Conservation (phyloP, 1,284 basidiomycete genomes). For the Cutaneotrichosporon dermatis region DNA sequence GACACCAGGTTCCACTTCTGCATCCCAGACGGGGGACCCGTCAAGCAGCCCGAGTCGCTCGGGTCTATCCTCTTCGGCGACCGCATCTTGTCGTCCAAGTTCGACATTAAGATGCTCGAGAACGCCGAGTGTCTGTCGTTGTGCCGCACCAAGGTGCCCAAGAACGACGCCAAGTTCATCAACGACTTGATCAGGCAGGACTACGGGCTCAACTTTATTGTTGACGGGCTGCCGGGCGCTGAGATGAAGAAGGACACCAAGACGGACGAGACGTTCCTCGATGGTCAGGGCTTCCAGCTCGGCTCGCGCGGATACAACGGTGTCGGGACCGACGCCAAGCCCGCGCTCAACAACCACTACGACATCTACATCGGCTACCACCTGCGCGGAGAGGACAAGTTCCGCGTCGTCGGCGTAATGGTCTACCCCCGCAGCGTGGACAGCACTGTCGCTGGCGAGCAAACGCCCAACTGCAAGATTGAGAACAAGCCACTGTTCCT, state of each 20-base stretch:
- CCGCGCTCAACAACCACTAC: slow-evolving; percentile 85
- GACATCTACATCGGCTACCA: slow-evolving; percentile 64
- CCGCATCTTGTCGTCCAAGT: slow-evolving; percentile 86
- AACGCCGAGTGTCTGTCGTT: slow-evolving; percentile 67
- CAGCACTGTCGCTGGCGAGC: slow-evolving; percentile 28
- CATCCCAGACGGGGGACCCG: slow-evolving; percentile 66
- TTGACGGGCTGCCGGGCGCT: slow-evolving; percentile 89
- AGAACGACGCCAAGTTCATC: slow-evolving; percentile 80
- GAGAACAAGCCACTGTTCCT: slow-evolving; percentile 56
- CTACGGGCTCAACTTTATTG: slow-evolving; percentile 90
- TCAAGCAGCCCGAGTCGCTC: slow-evolving; percentile 78
- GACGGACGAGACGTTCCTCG: slow-evolving; percentile 78
- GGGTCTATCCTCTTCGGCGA: slow-evolving; percentile 95
- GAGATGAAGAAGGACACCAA: slow-evolving; percentile 79
- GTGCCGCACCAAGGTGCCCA: slow-evolving; percentile 62
- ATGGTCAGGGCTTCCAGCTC: slow-evolving; percentile 59
- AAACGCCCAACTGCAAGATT: slow-evolving; percentile 35
- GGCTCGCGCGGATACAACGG: slow-evolving; percentile 15
- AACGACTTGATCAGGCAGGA: slow-evolving; percentile 84
- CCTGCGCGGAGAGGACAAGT: slow-evolving; percentile 60
- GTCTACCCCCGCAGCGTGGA: slow-evolving; percentile 70
- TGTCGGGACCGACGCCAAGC: slow-evolving; percentile 44
- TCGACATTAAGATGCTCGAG: slow-evolving; percentile 55
- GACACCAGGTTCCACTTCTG: slow-evolving; percentile 74
- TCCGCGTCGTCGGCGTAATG: slow-evolving; percentile 83